Evolutionary conservation across 495 filamentous ascomycete genomes (phyloP), one percentile per base, ranked within the genome.

Genomic region (Talaromyces trachyspermus): DNA sequence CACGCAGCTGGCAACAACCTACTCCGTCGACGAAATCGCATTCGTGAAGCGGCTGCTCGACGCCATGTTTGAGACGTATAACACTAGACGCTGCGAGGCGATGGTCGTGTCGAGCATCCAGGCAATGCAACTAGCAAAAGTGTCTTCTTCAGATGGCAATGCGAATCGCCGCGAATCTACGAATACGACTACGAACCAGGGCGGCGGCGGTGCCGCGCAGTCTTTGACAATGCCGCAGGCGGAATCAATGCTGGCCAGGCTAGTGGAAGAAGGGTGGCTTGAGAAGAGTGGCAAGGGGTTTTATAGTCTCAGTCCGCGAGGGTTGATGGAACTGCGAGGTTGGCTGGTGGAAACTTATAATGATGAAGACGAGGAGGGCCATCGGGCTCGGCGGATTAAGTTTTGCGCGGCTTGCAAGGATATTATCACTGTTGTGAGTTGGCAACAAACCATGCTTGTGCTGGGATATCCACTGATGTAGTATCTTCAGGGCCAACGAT

Each of bases 291-390:
- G 58, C 18, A 75, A 75, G 24, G 82, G 80, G 0, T 94, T 78
- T 59, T 95, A 85, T 63, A 80, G 76, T 32, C 71, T 97, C 5
- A 81, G 78, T 43, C 71, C 87, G 11, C 75, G 91, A 1, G 85
- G 81, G 2, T 65, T 98, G 58, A 80, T 95, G 71, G 92, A 98
- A 70, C 69, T 98, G 49, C 71, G 82, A 41, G 69, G 72, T 8
- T 97, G 89, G 82, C 74, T 98, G 39, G 68, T 85, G 14, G 80
- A 81, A 39, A 86, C 83, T 44, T 98, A 95, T 56, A 96, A 96
- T 62, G 83, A 88, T 51, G 62, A 74, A 11, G 79, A 79, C 19
- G 72, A 73, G 1, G 61, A 60, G 18, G 66, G 61, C 1, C 66
- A 58, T 35, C 54, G 51, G 14, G 51, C 57, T 10, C 51, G 85